Conservation (phyloP, 2,329 filamentous ascomycete species). For the Leptographium flavum region DNA sequence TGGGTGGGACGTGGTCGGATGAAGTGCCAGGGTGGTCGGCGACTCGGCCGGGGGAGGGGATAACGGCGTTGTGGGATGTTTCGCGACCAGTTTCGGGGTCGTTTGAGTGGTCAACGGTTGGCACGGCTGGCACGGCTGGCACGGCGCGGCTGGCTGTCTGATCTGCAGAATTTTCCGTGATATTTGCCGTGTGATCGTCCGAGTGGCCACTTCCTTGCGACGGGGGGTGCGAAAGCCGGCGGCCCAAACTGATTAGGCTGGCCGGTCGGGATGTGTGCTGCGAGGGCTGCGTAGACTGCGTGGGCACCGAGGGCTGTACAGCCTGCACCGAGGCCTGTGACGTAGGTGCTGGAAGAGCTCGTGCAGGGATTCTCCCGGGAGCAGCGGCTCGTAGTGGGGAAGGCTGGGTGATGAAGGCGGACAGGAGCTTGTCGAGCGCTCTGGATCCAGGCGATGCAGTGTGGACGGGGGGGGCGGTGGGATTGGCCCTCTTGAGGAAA, state of each 20-base stretch:
- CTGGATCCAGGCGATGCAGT: not conserved
- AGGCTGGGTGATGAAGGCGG: not conserved
- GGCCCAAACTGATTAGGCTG: slow-evolving; percentile 11
- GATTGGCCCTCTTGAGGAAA: not conserved
- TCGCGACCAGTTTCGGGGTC: too few relatives aligned
- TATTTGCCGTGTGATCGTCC: too few relatives aligned
- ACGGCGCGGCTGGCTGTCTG: too few relatives aligned
- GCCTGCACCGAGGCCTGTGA: too few relatives aligned
- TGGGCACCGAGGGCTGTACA: not conserved
- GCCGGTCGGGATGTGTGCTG: not conserved
- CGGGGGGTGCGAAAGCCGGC: slow-evolving; percentile 10
- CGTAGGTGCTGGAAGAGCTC: not conserved
- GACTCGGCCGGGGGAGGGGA: too few relatives aligned
- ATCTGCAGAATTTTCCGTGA: too few relatives aligned
- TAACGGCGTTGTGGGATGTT: too few relatives aligned
- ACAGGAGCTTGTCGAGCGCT: not conserved
- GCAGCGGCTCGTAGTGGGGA: not conserved
- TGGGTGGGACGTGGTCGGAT: too few relatives aligned
- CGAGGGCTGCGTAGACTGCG: too few relatives aligned
- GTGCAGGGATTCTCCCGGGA: not conserved
- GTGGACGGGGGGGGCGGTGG: not conserved
- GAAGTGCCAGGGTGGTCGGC: too few relatives aligned
- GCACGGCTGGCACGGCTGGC: too few relatives aligned
- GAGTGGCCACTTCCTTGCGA: not conserved
- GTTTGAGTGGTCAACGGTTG: too few relatives aligned